Evolutionary conservation across 805 yeast genomes (phyloP), one percentile per base, ranked within the genome.

Genomic region (Danielozyma ontarioensis): DNA sequence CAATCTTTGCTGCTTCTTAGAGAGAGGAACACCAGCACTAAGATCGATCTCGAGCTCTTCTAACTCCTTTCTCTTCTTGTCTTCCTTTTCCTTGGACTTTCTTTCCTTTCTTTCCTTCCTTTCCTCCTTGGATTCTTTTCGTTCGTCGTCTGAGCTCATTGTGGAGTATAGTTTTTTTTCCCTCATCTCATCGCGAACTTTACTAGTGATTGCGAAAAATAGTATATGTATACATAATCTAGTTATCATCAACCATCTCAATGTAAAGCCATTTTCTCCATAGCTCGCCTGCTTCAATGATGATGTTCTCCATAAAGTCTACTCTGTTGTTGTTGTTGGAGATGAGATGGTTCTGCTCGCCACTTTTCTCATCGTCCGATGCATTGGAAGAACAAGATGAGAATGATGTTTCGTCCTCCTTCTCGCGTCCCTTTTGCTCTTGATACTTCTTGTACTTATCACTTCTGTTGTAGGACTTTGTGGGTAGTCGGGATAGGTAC

Each of bases 1-100:
- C 45, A 80, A 64, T 63, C 97, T 82, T 50, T 45, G 82, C 59
- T 90, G 96, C 57, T 93, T 90, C 58, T 86, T 89, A 10, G 96
- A 88, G 31, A 89, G 65, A 1, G 98, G 97, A 11, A 83, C 74
- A 4, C 86, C 78, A 30, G 78, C 83, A 16, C 65, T 62, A 34
- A 83, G 62, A 50, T 83, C 83, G 39, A 83, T 82, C 44, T 78
- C 84, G 32, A 83, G 70, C 50, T 80, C 86, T 25, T 71, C 76
- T 10, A 62, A 58, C 13, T 76, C 82, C 36, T 51, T 52, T 29
- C 50, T 47, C 24, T 46, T 44, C 44, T 45, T 42, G 29, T 51
- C 55, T 28, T 37, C 48, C 37, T 48, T 42, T 38, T 34, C 40
- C 27, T 37, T 45, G 34, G 46, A 46, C 40, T 46, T 53, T 34